Evolutionary conservation across 306 rosid genomes (phyloP), one percentile per base, ranked within the genome.

Genomic region (Clitoria ternatea): DNA sequence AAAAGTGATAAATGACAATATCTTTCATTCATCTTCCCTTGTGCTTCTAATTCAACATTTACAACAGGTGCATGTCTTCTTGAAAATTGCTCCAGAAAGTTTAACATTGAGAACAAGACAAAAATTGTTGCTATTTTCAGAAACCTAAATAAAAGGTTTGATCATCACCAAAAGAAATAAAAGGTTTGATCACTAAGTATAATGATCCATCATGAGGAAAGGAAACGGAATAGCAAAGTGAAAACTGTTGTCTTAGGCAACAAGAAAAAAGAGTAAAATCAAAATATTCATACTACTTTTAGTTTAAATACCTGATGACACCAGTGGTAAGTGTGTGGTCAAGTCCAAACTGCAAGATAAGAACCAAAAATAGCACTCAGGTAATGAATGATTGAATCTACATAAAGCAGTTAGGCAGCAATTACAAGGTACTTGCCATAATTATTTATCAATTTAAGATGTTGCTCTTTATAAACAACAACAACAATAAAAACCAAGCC

Each of bases 281-380:
- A 70, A 74, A 69, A 23, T 20, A 40, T 45, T 80, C 53, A 64
- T 22, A 54, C 27, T 14, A 44, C 20, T 57, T 70, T 47, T 54
- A 60, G 40, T 62, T 61, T 69, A 44, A 47, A 48, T 86, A 95
- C 99, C 99, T 91, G 74, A 91, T 89, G 80, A 92, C 98, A 20
- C 98, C 96, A 20, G 96, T 92, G 5, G 98, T 92, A 64, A 92
- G 98, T 64, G 98, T 92, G 85, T 92, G 96, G 67, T 92, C 98
- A 50, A 92, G 98, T 81, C 99, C 99, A 83, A 95, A 95, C 99
- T 95, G 92, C 89, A 82, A 61, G 52, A 75, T 10, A 29, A 69
- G 62, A 55, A 73, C 40, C 49, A 70, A 45, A 64, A 47, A 48
- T 61, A 67, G 36, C 35, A 57, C 29, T 74, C 43, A 57, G 23